Percentiles rank a stretch among this genome's conserved stretches.
Evolutionary conservation across 495 filamentous ascomycete genomes (phyloP).

Genomic region (Margaritispora aquatica): DNA sequence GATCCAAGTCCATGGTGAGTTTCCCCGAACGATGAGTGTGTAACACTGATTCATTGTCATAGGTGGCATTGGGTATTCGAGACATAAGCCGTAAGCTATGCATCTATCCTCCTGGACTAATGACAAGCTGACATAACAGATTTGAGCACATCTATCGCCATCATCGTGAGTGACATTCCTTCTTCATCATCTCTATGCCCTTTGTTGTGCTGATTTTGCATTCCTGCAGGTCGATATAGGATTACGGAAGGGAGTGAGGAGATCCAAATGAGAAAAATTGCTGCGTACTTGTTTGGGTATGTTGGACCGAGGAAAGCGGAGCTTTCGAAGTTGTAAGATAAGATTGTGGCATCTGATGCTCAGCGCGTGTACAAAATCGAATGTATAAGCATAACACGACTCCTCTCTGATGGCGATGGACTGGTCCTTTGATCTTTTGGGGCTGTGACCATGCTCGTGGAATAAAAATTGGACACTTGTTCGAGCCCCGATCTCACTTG

Average conservation of each 20-base stretch:
- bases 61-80: constrained; percentile 18
- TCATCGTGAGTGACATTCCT: constrained; percentile 26
- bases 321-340: constrained; percentile 13
- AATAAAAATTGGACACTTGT: too few relatives aligned
- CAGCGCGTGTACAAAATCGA: too few relatives aligned
- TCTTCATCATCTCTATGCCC: neutral
- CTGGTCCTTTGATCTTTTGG: too few relatives aligned
- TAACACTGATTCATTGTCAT: neutral
- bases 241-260: constrained; percentile 47
- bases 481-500: too few relatives aligned
- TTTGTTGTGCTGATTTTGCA: too few relatives aligned
- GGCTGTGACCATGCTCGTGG: too few relatives aligned
- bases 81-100: constrained; percentile 16
- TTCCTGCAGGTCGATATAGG: constrained; percentile 30
- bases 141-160: constrained; percentile 50
- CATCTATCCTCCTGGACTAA: neutral
- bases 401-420: too few relatives aligned
- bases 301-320: constrained; percentile 18
- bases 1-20: constrained; percentile 36
- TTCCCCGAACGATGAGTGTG: neutral
- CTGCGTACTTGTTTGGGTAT: constrained; percentile 39
- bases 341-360: too few relatives aligned
- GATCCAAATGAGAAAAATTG: constrained; percentile 43
- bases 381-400: too few relatives aligned
- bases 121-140: neutral